Base-by-base conservation (phyloP, 2,329 filamentous ascomycete species). In the Aspergillus sp. region DNA sequence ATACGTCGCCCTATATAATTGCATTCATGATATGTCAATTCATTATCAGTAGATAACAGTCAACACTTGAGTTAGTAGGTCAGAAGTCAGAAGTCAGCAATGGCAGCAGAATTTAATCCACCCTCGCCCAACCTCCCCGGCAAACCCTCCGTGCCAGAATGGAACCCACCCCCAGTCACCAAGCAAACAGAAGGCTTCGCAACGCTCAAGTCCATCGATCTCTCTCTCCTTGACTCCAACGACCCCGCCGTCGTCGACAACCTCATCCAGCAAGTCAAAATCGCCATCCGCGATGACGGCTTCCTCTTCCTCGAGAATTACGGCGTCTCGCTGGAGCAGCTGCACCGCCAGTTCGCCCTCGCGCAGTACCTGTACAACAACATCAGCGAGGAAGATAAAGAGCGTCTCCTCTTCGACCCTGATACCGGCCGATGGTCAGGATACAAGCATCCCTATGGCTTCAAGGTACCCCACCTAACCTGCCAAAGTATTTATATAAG, bases 251-350 rank as follows among this genome's bases (percentile, higher is more conserved):
- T 80, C 0, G 77, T 81, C 2, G 72, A 77, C 15, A 60, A 70
- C 2, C 73, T 82, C 3, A 73, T 82, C 4, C 64, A 78, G 44
- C 73, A 76, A 50, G 74, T 76, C 37, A 79, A 79, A 59, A 49
- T 59, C 5, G 77, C 77, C 3, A 79, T 80, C 53, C 71, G 73
- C 6, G 72, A 79, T 20, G 77, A 79, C 61, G 77, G 77, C 0
- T 79, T 79, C 50, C 64, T 80, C 5, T 82, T 81, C 64, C 68
- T 82, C 0, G 76, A 80, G 60, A 80, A 83, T 66, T 81, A 82
- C 57, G 80, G 80, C 15, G 66, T 82, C 22, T 80, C 78, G 2
- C 59, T 82, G 5, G 79, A 77, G 44, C 71, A 68, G 66, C 73
- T 82, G 12, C 79, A 82, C 63, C 78, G 80, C 20, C 80, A 82